Evolutionary conservation across 2,329 filamentous ascomycete genomes (phyloP).

Genomic region (Fusarium proliferatum): DNA sequence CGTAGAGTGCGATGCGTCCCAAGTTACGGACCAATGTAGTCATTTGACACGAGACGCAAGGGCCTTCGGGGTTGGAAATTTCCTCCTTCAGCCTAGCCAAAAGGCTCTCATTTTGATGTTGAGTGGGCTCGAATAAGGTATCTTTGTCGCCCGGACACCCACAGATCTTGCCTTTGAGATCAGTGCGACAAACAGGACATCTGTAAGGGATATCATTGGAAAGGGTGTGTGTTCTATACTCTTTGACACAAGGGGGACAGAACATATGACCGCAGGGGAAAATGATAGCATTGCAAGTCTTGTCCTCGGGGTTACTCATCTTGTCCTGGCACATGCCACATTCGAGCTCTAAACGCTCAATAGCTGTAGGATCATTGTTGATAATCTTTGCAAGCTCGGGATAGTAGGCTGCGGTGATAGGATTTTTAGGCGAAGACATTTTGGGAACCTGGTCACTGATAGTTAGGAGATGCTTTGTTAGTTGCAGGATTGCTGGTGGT

Average conservation of each 20-base stretch:
- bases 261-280: conserved; percentile 19
- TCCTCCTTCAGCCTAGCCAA: not conserved
- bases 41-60: not conserved
- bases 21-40: not conserved
- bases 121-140: not conserved
- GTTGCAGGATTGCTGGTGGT: not conserved
- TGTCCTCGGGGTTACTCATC: not conserved
- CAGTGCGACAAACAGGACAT: conserved; percentile 2
- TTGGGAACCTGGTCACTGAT: not conserved
- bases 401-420: not conserved
- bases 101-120: not conserved
- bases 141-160: not conserved
- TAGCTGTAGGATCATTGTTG: not conserved
- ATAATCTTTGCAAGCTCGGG: not conserved
- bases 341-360: not conserved
- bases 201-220: rapidly evolving
- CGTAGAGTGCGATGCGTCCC: not conserved
- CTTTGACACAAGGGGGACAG: not conserved
- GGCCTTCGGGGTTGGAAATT: rapidly evolving
- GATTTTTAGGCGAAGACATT: not conserved
- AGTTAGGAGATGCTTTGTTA: no score
- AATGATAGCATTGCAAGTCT: not conserved
- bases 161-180: not conserved
- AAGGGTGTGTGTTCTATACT: not conserved
- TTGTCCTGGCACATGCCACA: conserved; percentile 10